Evolutionary conservation across 495 filamentous ascomycete genomes (phyloP).

Genomic region (Aspergillus nidulans): DNA sequence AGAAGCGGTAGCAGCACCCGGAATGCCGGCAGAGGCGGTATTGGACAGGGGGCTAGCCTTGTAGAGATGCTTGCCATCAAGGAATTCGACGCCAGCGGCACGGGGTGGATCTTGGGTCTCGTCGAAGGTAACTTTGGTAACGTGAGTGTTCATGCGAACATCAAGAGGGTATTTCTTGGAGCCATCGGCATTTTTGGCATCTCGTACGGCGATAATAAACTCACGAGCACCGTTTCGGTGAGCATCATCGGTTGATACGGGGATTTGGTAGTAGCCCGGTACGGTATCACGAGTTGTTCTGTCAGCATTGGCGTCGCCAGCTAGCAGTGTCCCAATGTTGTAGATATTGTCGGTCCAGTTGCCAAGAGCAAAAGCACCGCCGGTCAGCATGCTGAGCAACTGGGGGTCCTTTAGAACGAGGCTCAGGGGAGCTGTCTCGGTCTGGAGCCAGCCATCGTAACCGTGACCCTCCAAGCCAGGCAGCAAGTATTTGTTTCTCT

Average conservation of each 20-base stretch:
- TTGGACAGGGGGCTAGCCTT: conserved; percentile 47
- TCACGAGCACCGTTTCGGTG: conserved; percentile 50
- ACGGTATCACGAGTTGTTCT: conserved; percentile 31
- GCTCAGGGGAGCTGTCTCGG: conserved; percentile 41
- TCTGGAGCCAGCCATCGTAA: conserved; percentile 54
- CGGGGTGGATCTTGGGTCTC: conserved; percentile 28
- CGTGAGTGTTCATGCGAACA: conserved; percentile 54
- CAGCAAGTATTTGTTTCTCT: conserved; percentile 50
- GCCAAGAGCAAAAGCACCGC: conserved; percentile 49
- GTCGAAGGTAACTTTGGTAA: conserved; percentile 57
- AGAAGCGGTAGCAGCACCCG: conserved; percentile 43
- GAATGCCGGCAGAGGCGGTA: conserved; percentile 26
- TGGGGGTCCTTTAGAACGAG: conserved; percentile 49
- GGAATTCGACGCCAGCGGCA: conserved; percentile 63
- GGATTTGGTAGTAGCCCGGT: conserved; percentile 50
- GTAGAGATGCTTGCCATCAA: conserved; percentile 56
- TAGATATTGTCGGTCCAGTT: conserved; percentile 34
- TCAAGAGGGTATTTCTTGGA: conserved; percentile 48
- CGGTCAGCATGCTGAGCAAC: conserved; percentile 45
- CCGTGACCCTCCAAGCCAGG: conserved; percentile 47
- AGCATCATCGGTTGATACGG: conserved; percentile 40
- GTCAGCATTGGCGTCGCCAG: conserved; percentile 50
- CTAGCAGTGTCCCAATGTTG: conserved; percentile 40
- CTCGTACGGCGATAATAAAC: conserved; percentile 47
- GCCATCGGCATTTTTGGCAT: conserved; percentile 49